Base-by-base conservation (phyloP, 208 protist species). In the Crithidia sp. region DNA sequence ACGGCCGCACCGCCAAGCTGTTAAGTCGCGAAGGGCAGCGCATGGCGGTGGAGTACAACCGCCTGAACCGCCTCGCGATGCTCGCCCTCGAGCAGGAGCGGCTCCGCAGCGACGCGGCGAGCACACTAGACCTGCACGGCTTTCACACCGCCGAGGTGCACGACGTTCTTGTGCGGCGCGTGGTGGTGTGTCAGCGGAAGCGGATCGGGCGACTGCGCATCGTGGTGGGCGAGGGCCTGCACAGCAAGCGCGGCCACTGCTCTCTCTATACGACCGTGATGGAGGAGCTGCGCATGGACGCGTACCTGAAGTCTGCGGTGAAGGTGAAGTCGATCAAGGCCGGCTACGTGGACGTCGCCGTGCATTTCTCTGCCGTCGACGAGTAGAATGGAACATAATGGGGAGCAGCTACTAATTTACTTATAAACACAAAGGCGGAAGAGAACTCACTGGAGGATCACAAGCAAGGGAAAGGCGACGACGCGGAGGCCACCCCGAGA, bases 51-150 rank as follows among this genome's bases (percentile, higher is more conserved):
- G 85, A 94, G 81, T 96, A 96, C 76, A 60, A 70, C 13, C 84
- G 81, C 0, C 74, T 96, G n/a, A 96, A 96, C 58, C 86, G 83
- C 2, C 62, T 96, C 36, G 89, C 92, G 56, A 94, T 95, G 92
- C 66, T 93, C 10, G 81, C 88, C 17, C 81, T 96, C 39, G 92
- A 94, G 76, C 81, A 82, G 39, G 87, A 95, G 77, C 81, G 86
- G 40, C 69, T 88, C 50, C 36, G 55, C 9, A 55, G 9, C 16
- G 66, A 85, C 41, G 61, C 85, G 2, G 71, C 70, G 16, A 85
- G 70, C 43, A 86, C 82, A 16, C 76, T 96, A 5, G 92, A 96
- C 63, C 72, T 96, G 14, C 92, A 96, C 76, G 85, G 84, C 37
- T 96, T 96, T 71, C 89, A 96, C 76, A 74, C 77, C 17, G 65